Evolutionary conservation across 805 yeast genomes (phyloP), one percentile per base, ranked within the genome.

Genomic region (Kurtzmaniella fragi): DNA sequence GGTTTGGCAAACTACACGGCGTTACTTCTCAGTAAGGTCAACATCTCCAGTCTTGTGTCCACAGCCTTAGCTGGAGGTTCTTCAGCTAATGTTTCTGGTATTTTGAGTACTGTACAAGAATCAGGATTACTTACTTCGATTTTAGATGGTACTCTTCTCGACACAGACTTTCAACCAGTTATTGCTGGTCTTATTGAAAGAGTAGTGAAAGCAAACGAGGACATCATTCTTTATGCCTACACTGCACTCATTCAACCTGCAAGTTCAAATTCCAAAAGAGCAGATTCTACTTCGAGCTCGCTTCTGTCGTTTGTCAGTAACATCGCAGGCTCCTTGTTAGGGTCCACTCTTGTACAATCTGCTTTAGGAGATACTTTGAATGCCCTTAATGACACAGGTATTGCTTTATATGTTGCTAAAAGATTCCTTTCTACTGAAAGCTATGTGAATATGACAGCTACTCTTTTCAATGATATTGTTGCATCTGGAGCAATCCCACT

Each of bases 341-440:
- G 47, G 27, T 65, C 72, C 2, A 40, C 47, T 16, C 26, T 59
- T 5, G 54, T 64, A 25, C 45, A 46, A 28, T 41, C 48, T 25
- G 48, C 53, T n/a, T 53, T 61, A 36, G 43, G 43, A n/a, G 65
- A 54, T 31, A 40, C 52, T 9, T 45, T 62, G 29, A 46, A 52
- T 32, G 68, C 71, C 8, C 56, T 68, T 40, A 68, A 68, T 50
- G 63, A 66, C 42, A 67, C 73, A 5, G 69, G 67, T 11, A 52
- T 68, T 34, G 61, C 57, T 13, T 64, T 64, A 9, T 62, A 65
- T 46, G 54, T 60, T 9, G 48, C 62, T n/a, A 65, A 68, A 47
- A 43, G 59, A 30, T 53, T 64, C 41, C 43, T 68, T 31, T 58
- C 67, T 10, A 52, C 60, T 40, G 60, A 57, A 41, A 48, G 52